phyloP scores from a whole-genome alignment of 768 basidiomycete genomes.

The Basidioascus undulatus region DNA sequence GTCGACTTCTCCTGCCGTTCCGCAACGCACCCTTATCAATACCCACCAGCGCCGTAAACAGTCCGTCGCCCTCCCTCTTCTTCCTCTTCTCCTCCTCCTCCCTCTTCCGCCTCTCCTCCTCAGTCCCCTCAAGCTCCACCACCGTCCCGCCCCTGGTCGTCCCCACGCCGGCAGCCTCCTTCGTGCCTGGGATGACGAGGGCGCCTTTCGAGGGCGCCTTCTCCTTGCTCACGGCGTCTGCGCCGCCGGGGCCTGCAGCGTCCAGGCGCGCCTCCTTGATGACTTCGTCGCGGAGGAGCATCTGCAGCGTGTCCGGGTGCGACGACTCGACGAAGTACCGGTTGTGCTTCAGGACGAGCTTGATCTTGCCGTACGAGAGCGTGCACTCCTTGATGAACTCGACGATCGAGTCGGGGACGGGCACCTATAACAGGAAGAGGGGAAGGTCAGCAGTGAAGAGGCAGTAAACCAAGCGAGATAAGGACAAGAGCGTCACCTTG shows the following conservation, averaged over 20 bases:
- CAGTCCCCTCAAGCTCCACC: neutral
- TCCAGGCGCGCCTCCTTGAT: slow-evolving; percentile 62
- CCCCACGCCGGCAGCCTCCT: slow-evolving; percentile 26
- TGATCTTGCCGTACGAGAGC: slow-evolving; percentile 90
- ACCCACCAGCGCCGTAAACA: slow-evolving; percentile 90
- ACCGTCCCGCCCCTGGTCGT: slow-evolving; percentile 18
- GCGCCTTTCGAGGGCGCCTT: slow-evolving; percentile 64
- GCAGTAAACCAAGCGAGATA: slow-evolving; percentile 43
- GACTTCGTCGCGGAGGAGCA: slow-evolving; percentile 58
- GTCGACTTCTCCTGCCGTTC: too few relatives aligned
- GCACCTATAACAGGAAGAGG: slow-evolving; percentile 33
- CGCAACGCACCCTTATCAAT: slow-evolving; percentile 58
- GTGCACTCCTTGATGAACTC: slow-evolving; percentile 80
- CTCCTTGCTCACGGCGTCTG: slow-evolving; percentile 34
- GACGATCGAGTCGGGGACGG: slow-evolving; percentile 66
- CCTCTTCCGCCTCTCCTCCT: neutral
- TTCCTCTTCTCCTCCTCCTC: slow-evolving; percentile 5
- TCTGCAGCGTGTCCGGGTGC: slow-evolving; percentile 76
- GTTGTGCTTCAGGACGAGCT: slow-evolving; percentile 92
- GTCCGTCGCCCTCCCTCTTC: slow-evolving; percentile 34
- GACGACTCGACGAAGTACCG: slow-evolving; percentile 90
- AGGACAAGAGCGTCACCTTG: slow-evolving; percentile 17
- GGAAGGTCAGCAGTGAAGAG: slow-evolving; percentile 35
- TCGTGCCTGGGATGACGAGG: slow-evolving; percentile 64
- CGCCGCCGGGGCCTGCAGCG: slow-evolving; percentile 9